Base-by-base conservation (phyloP, 2,329 filamentous ascomycete species). In the Cladosporium cucumerinum region DNA sequence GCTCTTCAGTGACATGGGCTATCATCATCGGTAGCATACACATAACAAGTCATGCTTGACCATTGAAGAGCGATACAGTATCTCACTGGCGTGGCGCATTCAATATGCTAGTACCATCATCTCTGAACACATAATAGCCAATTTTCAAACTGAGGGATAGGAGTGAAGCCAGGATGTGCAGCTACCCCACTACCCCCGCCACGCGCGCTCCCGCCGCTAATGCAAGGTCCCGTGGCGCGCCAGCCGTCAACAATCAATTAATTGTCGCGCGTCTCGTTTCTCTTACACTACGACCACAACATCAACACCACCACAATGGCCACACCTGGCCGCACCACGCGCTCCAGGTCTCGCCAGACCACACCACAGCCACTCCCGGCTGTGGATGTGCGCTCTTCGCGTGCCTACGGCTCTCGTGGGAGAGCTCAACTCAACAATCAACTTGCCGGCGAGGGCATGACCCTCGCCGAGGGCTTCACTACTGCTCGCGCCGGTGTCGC, bases 301-400 rank as follows among this genome's bases (percentile, higher is more conserved):
- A 16, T 6, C 58, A 30, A 51, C 30, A 26, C 36, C 52, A 64
- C 18, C 51, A 58, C 26, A 28, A 65, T 57, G 48, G 55, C 60
- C 34, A 64, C 65, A 16, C 60, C 65, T n/a, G 43, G 49, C 34
- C 60, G 65, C 52, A 54, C 26, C 43, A 65, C 64, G 16, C 54
- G 64, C 3, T 18, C 64, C 3, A 39, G 52, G 16, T 65, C 64
- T 32, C 60, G 61, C 23, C 60, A 54, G 16, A 62, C 60, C 16
- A 62, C 60, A 18, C 60, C 60, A 18, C 32, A 26, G 23, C 59
- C 64, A 5, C 59, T 65, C 10, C 64, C 64, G 28, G 58, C 64
- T n/a, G 46, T 65, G 12, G 64, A 51, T 30, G 39, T 57, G 26
- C 51, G 46, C 3, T 25, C 34, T 18, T 63, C 58, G 28, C 52